Base-by-base conservation (phyloP, 306 rosid genomes). In the Styphnolobium japonicum region DNA sequence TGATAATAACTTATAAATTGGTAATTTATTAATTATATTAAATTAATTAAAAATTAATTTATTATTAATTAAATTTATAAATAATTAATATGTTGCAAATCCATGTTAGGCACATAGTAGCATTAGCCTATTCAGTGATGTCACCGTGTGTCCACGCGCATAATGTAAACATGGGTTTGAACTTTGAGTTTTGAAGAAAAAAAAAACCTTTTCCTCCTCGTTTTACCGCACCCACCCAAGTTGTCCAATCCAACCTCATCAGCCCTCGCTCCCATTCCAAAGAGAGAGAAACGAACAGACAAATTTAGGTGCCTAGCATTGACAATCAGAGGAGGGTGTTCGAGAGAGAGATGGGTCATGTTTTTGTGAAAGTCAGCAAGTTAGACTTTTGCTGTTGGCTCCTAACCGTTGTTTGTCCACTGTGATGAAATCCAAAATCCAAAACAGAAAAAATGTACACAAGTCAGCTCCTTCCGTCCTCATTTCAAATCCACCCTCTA, bases 391-490 rank as follows among this genome's bases (percentile, higher is more conserved):
- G 62, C 67, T 76, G 63, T 62, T 64, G 52, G 3, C 15, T 37
- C 73, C 31, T 19, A 8, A 68, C 42, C 71, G 39, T 67, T 11
- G 43, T 0, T 37, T 81, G 11, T 82, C 77, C 11, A 12, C 48
- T 40, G 31, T 45, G 21, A 71, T 39, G 39, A 73, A 57, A 75
- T 55, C 63, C 58, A 75, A 71, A 61, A 34, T 39, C 69, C 70
- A 51, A 57, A 18, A 0, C 15, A 6, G 10, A 33, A 74, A 60
- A 61, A 1, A 51, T 40, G 34, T 10, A n/a, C 76, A 56, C 43
- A 84, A 86, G 92, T 90, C 91, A 90, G 85, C 90, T 61, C 80
- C 39, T 56, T 56, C 34, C 46, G 21, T 80, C 77, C 29, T 63
- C 58, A 14, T 84, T 77, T 68, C 76, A 67, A 71, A 75, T 55